phyloP scores from a whole-genome alignment of 768 basidiomycete species.

The Lentinula guzmanii region DNA sequence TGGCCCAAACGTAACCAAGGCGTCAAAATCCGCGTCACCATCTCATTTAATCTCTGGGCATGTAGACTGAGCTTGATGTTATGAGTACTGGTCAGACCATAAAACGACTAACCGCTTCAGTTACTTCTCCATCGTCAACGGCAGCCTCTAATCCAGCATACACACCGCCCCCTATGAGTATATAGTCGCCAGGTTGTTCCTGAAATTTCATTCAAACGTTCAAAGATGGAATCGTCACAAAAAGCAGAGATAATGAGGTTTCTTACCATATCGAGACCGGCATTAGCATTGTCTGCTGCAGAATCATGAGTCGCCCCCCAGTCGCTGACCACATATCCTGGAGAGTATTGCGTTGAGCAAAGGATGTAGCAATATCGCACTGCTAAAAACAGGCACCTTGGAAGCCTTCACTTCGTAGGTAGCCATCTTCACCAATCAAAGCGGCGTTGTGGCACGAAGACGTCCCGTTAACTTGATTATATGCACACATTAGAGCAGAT shows the following conservation, averaged over 20 bases:
- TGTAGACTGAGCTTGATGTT: background rate
- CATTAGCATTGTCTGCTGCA: constrained; percentile 38
- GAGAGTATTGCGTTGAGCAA: background rate
- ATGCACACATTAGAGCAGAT: constrained; percentile 45
- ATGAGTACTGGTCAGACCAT: background rate
- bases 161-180: constrained; percentile 35
- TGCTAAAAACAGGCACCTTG: constrained; percentile 22
- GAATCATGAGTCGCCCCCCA: constrained; percentile 48
- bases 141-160: constrained; percentile 26
- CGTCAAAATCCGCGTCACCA: constrained; percentile 39
- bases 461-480: constrained; percentile 52
- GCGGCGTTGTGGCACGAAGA: constrained; percentile 59
- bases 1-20: constrained; percentile 43
- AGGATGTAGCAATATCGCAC: background rate
- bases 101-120: constrained; percentile 19
- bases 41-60: constrained; percentile 34
- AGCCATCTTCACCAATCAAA: constrained; percentile 35
- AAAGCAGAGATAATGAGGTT: background rate
- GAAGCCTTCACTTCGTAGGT: constrained; percentile 35
- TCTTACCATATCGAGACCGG: constrained; percentile 36
- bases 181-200: constrained; percentile 44
- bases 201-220: background rate
- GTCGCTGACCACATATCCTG: constrained; percentile 45
- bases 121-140: constrained; percentile 28
- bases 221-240: background rate